Conservation (phyloP, 169 alveolate species). For the Besnoitia besnoiti region DNA sequence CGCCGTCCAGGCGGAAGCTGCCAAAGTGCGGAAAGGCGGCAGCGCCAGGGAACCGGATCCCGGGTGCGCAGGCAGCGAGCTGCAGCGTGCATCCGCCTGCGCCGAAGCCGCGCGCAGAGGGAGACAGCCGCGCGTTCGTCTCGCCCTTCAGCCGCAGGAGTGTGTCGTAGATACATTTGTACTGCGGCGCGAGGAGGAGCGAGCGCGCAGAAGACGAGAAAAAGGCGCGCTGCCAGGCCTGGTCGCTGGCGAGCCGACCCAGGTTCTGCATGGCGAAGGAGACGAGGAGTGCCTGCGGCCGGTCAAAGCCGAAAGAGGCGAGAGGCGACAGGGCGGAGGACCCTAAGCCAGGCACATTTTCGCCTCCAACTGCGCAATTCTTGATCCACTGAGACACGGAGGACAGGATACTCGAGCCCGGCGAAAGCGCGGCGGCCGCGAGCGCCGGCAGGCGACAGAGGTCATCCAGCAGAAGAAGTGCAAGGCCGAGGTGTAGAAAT, state of each 20-base stretch:
- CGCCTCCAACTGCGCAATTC: neutral
- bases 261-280: slow-evolving; percentile 6
- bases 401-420: neutral
- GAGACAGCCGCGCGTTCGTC: neutral
- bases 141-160: neutral
- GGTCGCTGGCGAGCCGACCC: slow-evolving; percentile 24
- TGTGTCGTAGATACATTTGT: neutral
- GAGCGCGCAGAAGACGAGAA: neutral
- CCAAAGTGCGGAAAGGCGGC: slow-evolving; percentile 70
- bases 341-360: neutral
- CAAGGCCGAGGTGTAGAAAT: neutral
- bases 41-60: slow-evolving; percentile 5
- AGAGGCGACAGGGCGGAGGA: neutral
- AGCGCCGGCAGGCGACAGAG: slow-evolving; percentile 19
- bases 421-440: neutral
- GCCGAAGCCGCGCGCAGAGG: slow-evolving; percentile 31
- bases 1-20: slow-evolving; percentile 71
- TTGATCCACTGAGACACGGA: neutral
- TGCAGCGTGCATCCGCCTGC: slow-evolving; percentile 26
- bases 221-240: slow-evolving; percentile 13
- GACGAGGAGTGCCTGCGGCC: slow-evolving; percentile 33
- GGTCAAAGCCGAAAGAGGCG: neutral
- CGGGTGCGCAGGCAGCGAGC: neutral
- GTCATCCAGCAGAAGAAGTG: neutral
- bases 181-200: slow-evolving; percentile 5